phyloP scores from a whole-genome alignment of 2,329 filamentous ascomycete species.

The Akanthomyces lecanii region DNA sequence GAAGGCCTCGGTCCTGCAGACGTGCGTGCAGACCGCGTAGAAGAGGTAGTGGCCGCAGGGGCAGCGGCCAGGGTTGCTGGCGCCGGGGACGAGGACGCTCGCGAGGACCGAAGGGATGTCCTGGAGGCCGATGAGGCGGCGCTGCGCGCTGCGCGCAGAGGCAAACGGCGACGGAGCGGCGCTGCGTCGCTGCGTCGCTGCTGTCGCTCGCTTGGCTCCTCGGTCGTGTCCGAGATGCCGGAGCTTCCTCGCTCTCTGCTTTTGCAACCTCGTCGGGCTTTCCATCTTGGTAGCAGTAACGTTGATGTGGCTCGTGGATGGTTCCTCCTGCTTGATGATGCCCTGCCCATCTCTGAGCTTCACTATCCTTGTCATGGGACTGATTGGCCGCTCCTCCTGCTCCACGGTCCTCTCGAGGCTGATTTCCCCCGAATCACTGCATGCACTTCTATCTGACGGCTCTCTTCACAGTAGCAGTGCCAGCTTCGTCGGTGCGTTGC shows the following conservation, averaged over 20 bases:
- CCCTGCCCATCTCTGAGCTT: not conserved
- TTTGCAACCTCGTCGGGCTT: not conserved
- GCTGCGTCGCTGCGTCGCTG: slow-evolving; percentile 8
- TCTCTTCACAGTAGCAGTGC: not conserved
- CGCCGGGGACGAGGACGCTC: not conserved
- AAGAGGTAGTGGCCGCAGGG: slow-evolving; percentile 1
- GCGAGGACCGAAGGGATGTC: not conserved
- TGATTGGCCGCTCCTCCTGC: not conserved
- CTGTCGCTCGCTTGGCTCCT: not conserved
- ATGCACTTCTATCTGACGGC: not conserved
- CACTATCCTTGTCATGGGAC: not conserved
- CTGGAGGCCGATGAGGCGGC: not conserved
- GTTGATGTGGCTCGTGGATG: not conserved
- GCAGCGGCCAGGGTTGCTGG: not conserved
- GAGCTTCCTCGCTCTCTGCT: not conserved
- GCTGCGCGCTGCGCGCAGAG: not conserved
- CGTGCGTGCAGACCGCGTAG: not conserved
- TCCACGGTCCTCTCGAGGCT: not conserved
- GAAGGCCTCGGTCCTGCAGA: not conserved
- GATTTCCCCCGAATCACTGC: not conserved
- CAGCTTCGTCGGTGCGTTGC: not conserved
- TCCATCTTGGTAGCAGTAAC: not conserved
- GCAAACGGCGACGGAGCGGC: not conserved
- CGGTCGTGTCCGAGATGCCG: not conserved
- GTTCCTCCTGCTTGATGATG: not conserved